Base-by-base conservation (phyloP, 257 asterid genomes). In the Solanum lycopersicoides region DNA sequence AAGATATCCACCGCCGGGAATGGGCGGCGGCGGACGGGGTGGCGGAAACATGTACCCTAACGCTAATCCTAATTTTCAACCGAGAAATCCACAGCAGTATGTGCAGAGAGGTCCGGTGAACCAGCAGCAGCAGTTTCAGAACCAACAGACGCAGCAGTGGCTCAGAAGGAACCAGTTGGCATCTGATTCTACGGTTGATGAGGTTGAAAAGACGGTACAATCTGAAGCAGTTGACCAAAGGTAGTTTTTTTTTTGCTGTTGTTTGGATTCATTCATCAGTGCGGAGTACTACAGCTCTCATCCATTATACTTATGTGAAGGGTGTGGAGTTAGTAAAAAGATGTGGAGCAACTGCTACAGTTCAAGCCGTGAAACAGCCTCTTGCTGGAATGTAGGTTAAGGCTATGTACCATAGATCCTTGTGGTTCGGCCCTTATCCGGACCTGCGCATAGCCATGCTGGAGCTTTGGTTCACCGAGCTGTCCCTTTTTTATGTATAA, bases 1-100 rank as follows among this genome's bases (percentile, higher is more conserved):
- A 82, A 94, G 99, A 84, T 95, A 94, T 91, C 99, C 98, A 86
- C 98, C 98, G 47, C 98, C 98, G 75, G 99, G 98, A n/a, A 95
- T 95, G 92, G 95, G 91, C 87, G 88, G 95, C 86, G 47, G 96
- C 12, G 82, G 63, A 12, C 35, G 83, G 15, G 93, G 92, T 15
- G 92, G 85, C 7, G 85, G 96, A 42, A 94, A 93, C 68, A 85
- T 93, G 92, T 90, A 91, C 88, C 92, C 95, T 6, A 90, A 93
- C 18, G 44, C 85, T 47, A 80, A 92, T 94, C 98, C 94, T 92
- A 88, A 79, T 89, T 95, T 91, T 86, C 98, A 96, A 77, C 93
- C 88, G 1, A 92, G 99, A 88, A 93, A 94, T 88, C 90, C 91
- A 56, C 98, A 93, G 45, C 98, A 96, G 89, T 95, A 94, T 80